Evolutionary conservation across 1,284 basidiomycete species (phyloP), one percentile per base, ranked within the genome.

Genomic region (Phaffia rhodozyma): DNA sequence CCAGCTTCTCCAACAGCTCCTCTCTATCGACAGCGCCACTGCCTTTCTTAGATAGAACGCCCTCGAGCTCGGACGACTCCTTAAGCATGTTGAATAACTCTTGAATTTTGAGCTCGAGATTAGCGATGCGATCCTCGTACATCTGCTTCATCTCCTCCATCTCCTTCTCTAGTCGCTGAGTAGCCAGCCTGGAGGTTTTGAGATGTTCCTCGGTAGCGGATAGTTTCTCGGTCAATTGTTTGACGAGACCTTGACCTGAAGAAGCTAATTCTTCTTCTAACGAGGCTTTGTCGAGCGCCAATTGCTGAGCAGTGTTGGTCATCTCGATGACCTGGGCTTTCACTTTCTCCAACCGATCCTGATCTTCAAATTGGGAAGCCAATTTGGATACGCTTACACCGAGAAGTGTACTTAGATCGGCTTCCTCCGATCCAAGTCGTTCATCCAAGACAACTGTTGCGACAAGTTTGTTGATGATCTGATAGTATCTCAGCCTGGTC

Each of bases 21-120:
- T 86, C 86, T 67, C 90, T 81, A 74, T 91, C 86, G 80, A 91
- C 85, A 21, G 78, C 76, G 29, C 20, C 53, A 61, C n/a, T 78
- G 65, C 77, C 79, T 67, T 72, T 78, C 70, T 84, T 87, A 60
- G 89, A 78, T 63, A 87, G 83, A 62, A 85, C 83, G 68, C 87
- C 83, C 55, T 90, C 84, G 7, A 87, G 84, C 67, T 84, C 83
- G 38, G 85, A 84, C 38, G 87, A 82, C 70, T 92, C 87, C 72
- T 85, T 88, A 56, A 96, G 79, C 87, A 94, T 93, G 68, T 87
- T 82, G 79, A 94, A 97, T 23, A 97, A 76, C 74, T 97, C 93
- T 79, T 90, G 84, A 67, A 94, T 93, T 78, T 96, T 90, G 7
- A 87, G 81, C 73, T 97, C 91, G 21, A 97, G 83, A 72, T 91